Percentiles rank a stretch among this genome's conserved stretches.
Conservation (phyloP, 2,329 filamentous ascomycete species). For the Lojkania enalia region DNA sequence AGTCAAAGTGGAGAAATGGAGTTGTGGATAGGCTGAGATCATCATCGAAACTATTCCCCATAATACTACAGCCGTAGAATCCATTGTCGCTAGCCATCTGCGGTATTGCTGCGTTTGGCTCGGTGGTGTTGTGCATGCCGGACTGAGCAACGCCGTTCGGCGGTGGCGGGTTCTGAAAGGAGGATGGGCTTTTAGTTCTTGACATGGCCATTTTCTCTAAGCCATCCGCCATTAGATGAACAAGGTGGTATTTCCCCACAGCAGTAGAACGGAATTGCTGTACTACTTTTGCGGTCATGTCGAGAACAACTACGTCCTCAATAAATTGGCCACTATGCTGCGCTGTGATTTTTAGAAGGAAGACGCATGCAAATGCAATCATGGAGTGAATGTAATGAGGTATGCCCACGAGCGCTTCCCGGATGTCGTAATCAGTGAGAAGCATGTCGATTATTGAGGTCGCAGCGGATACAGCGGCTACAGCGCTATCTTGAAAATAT, state of each 20-base stretch:
- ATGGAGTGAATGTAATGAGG: constrained; percentile 58
- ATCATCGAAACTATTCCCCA: constrained; percentile 22
- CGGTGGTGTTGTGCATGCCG: constrained; percentile 13
- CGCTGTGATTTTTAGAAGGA: constrained; percentile 54
- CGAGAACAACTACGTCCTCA: constrained; percentile 42
- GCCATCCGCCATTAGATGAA: constrained; percentile 52
- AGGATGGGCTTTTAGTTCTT: constrained; percentile 17
- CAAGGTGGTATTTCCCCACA: constrained; percentile 52
- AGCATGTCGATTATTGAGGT: constrained; percentile 52
- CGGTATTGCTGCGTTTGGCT: constrained; percentile 12
- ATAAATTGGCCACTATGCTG: constrained; percentile 49
- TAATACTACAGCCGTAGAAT: constrained; percentile 14
- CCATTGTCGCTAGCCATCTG: constrained; percentile 14
- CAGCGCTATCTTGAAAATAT: constrained; percentile 52
- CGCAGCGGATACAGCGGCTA: constrained; percentile 54
- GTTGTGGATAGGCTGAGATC: constrained; percentile 27
- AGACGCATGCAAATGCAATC: constrained; percentile 58
- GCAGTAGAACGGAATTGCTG: constrained; percentile 47
- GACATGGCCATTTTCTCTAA: constrained; percentile 47
- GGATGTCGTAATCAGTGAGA: constrained; percentile 49
- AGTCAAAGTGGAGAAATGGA: constrained; percentile 32
- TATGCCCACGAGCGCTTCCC: constrained; percentile 49
- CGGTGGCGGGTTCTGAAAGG: constrained; percentile 3
- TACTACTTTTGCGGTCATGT: constrained; percentile 46
- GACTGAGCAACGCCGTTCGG: constrained; percentile 9